phyloP scores from a whole-genome alignment of 2,329 filamentous ascomycete genomes.

The Metarhizium humberi region DNA sequence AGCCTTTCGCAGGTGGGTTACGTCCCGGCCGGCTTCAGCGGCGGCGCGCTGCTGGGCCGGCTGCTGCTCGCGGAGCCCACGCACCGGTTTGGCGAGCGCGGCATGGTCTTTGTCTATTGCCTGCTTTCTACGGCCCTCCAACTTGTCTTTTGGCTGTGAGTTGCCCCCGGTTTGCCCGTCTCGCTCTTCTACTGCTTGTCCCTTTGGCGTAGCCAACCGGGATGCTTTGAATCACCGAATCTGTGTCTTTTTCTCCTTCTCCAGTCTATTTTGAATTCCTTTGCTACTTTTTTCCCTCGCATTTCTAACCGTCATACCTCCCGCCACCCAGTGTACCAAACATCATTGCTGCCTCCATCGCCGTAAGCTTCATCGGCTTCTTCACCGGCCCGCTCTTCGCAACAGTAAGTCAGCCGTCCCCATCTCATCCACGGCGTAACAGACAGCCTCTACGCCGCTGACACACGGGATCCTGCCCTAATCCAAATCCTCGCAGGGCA shows the following conservation, averaged over 20 bases:
- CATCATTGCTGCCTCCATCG: conserved; percentile 40
- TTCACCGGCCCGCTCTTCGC: conserved; percentile 47
- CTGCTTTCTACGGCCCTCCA: conserved; percentile 43
- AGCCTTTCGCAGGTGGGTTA: conserved; percentile 50
- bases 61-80: conserved; percentile 50
- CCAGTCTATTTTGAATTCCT: not conserved
- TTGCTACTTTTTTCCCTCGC: not conserved
- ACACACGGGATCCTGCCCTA: not conserved
- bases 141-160: conserved; percentile 49
- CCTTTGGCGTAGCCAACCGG: too few relatives aligned
- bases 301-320: too few relatives aligned
- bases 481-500: conserved; percentile 25
- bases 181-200: too few relatives aligned
- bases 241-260: too few relatives aligned
- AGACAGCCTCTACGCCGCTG: too few relatives aligned
- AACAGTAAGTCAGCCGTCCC: not conserved
- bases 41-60: conserved; percentile 46
- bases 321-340: conserved; percentile 21
- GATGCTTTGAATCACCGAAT: too few relatives aligned
- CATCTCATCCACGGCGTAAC: too few relatives aligned
- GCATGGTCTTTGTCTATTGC: conserved; percentile 47
- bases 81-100: conserved; percentile 46
- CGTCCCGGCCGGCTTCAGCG: conserved; percentile 50
- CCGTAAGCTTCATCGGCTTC: conserved; percentile 45
- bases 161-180: not conserved